phyloP scores from a whole-genome alignment of 306 rosid species.

The Corylus heterophylla region DNA sequence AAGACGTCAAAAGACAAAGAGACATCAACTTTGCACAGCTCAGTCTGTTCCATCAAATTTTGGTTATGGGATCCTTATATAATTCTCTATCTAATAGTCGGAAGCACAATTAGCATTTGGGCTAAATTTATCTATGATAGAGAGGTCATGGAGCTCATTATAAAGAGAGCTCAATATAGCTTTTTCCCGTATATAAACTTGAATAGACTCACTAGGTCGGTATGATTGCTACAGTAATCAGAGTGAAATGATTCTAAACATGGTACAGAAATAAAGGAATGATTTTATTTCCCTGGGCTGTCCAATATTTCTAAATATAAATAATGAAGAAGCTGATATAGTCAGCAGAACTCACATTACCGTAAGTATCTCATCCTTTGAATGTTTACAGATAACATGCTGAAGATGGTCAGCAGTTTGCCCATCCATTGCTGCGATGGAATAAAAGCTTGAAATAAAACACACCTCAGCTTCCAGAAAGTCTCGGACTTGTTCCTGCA shows the following conservation, averaged over 20 bases:
- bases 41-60: not conserved
- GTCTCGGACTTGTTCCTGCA: conserved; percentile 78
- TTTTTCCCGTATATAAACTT: not conserved
- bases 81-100: not conserved
- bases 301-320: not conserved
- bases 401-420: conserved; percentile 98
- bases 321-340: conserved; percentile 1
- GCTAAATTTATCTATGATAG: not conserved
- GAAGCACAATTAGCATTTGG: not conserved
- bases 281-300: not conserved
- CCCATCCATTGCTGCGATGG: conserved; percentile 99
- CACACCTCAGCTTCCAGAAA: conserved; percentile 79
- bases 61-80: not conserved
- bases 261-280: not conserved
- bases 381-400: conserved; percentile 63
- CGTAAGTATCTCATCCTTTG: conserved; percentile 76
- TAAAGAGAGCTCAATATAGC: not conserved
- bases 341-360: conserved; percentile 65
- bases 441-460: conserved; percentile 90
- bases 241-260: not conserved
- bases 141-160: not conserved
- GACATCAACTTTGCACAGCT: not conserved
- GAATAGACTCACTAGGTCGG: not conserved
- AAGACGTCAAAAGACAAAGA: not conserved
- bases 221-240: not conserved